These are phyloP conservation scores for Eucalyptus globulus DNA, from an alignment of 345 rosid species.

Conservation along the genomic window DNA sequence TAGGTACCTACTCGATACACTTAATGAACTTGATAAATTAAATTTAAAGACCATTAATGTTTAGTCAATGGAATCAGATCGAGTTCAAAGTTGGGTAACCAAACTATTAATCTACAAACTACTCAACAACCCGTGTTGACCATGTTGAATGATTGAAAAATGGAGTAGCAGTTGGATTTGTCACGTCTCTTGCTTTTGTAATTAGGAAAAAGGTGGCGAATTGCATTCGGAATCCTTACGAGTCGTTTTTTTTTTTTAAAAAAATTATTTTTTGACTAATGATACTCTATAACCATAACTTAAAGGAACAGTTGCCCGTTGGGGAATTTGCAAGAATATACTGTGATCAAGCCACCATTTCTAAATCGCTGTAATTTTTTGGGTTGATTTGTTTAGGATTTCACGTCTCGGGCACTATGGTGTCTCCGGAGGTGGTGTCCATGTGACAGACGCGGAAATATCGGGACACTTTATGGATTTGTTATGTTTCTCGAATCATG, in stretches of 20 bases:
- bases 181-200: neutral
- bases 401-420: neutral
- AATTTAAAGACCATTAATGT: neutral
- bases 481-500: neutral
- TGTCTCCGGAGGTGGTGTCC: neutral
- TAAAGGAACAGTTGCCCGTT: neutral
- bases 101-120: neutral
- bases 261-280: neutral
- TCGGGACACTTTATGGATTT: neutral
- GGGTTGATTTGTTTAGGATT: neutral
- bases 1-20: neutral
- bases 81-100: neutral
- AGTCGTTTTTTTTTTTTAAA: neutral
- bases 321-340: neutral
- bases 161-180: neutral
- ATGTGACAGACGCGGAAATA: neutral
- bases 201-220: neutral
- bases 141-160: neutral
- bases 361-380: neutral
- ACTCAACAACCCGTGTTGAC: neutral
- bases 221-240: neutral
- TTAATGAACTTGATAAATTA: neutral
- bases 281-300: neutral
- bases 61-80: neutral
- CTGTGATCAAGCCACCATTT: neutral